Conservation (phyloP, 257 asterid species). For the Petunia axillaris region DNA sequence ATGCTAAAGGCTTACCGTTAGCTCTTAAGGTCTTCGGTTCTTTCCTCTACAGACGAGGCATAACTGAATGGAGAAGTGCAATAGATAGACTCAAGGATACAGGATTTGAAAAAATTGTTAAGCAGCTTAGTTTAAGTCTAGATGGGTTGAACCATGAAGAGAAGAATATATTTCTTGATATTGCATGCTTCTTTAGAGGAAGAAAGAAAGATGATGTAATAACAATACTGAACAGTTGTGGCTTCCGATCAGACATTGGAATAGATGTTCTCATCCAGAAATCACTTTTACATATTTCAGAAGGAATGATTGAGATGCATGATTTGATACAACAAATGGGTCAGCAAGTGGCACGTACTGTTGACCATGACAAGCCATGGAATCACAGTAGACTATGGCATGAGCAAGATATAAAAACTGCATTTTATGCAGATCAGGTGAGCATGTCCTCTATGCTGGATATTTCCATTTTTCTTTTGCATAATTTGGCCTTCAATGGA, state of each 20-base stretch:
- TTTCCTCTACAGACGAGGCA: background rate
- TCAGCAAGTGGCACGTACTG: background rate
- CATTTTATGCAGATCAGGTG: background rate
- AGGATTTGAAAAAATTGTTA: background rate
- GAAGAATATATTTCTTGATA: background rate
- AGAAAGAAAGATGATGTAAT: background rate
- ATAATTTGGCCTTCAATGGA: too few species aligned
- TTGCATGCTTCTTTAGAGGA: conserved; percentile 10
- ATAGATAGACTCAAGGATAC: background rate
- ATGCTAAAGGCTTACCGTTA: background rate
- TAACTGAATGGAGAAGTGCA: background rate
- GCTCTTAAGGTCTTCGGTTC: conserved; percentile 21
- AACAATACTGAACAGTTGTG: background rate
- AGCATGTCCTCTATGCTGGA: too few species aligned
- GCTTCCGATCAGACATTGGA: background rate
- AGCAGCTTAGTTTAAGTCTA: background rate
- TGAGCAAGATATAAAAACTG: background rate
- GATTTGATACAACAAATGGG: background rate
- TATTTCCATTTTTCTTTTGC: too few species aligned
- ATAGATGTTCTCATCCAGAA: background rate
- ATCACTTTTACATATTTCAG: background rate
- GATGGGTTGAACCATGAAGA: background rate
- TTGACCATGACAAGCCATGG: background rate
- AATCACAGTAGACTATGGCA: background rate
- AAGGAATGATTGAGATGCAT: background rate